Evolutionary conservation across 176 grass and related monocot genomes (phyloP), one percentile per base, ranked within the genome.

Genomic region (Eleusine coracana): DNA sequence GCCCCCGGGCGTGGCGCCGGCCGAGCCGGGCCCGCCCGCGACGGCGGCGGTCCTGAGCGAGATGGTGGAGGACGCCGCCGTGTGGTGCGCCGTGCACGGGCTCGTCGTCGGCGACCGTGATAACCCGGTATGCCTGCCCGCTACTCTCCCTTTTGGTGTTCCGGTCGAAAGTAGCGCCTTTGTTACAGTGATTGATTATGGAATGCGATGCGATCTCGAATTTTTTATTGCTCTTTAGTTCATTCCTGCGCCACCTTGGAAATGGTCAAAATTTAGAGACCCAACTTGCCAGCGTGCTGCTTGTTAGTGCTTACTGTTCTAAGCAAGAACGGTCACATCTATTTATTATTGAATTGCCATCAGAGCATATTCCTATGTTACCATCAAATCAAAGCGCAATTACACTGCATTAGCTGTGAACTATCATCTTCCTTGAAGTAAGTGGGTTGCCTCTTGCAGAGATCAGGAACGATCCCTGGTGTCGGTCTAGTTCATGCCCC

Each of bases 401-500:
- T 15, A 61, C 55, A 29, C 41, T 46, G 4, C 40, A 23, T 71
- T 71, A 13, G 25, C 10, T 68, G 62, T 36, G 69, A 87, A 75
- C 20, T 41, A 67, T 15, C 56, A 49, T 71, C 68, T 18, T 76
- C 1, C 34, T 18, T 2, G 55, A 66, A 80, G 39, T 73, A 66
- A n/a, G 40, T 34, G 1, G 18, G 41, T 18, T 44, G 40, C 60
- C 21, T 9, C 75, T 82, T 90, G 78, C 92, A 98, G 95, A 93
- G 82, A 74, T 98, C 92, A 28, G 95, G 92, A 79, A 94, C 60
- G 27, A 73, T 91, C 21, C 95, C 95, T 59, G 90, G 95, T 45
- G 90, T 93, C 55, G 95, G 95, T 77, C 85, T 98, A 62, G 92
- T 95, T 67, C 95, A 98, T 64, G 95, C 95, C 31, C 95, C 95